Base-by-base conservation (phyloP, 2,329 filamentous ascomycete genomes). In the Alternaria longipes region DNA sequence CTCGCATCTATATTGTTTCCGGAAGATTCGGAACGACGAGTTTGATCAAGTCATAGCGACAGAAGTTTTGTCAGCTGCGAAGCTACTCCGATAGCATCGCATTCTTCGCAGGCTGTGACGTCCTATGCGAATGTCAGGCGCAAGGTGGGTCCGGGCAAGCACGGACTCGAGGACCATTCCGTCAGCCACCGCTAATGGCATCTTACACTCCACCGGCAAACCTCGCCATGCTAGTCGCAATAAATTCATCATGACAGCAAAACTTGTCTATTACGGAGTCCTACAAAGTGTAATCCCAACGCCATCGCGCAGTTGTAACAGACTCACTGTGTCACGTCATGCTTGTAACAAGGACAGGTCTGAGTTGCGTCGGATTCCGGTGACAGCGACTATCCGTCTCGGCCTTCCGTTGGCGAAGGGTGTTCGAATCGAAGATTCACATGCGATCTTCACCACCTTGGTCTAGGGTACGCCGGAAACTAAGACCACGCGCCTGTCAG, bases 1-100 rank as follows among this genome's bases (percentile, higher is more conserved):
- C 50, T 59, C 59, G 54, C 52, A 56, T 56, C 64, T 62, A 60
- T 67, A 63, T 62, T 62, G 56, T 62, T 44, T 58, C 57, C 71
- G 72, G 71, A 73, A 69, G 60, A 61, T 64, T 64, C 71, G 72
- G 72, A 74, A 67, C 47, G 51, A 22, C 47, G 44, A 60, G 45
- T 34, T 59, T 32, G 30, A 55, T 54, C 57, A 54, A 59, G 56
- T 52, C 67, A 73, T 70, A 61, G 65, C 60, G 56, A 69, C 52
- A 64, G 47, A 60, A 47, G 52, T 73, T 42, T 73, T 71, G 71
- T 75, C 67, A 75, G 69, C 70, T 59, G 58, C 64, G 60, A 63
- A 54, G 63, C 56, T 63, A 34, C 54, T 70, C 66, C 63, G 67
- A 66, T 67, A 60, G 64, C 70, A 65, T 68, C 62, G 65, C 70